phyloP scores from a whole-genome alignment of 148 eudicot genomes.

The Amaranthus palmeri region DNA sequence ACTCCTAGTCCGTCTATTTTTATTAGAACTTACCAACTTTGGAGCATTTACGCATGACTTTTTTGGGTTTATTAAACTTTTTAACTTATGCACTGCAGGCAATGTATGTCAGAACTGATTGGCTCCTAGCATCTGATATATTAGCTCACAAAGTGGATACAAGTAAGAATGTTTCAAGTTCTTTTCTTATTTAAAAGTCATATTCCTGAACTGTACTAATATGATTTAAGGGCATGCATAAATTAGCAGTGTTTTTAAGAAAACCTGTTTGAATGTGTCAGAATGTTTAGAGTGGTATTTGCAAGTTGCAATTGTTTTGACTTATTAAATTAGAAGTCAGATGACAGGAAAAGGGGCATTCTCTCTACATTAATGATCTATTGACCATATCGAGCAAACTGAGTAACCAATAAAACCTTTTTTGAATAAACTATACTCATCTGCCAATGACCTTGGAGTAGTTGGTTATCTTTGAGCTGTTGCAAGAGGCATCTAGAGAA shows the following conservation, averaged over 20 bases:
- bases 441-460: not conserved
- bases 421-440: not conserved
- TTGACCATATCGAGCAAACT: conserved; percentile 11
- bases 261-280: conserved; percentile 8
- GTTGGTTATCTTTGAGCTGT: conserved; percentile 9
- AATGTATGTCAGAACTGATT: not conserved
- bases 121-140: not conserved
- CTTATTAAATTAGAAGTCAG: conserved; percentile 9
- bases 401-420: conserved; percentile 5
- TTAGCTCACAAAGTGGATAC: conserved; percentile 2
- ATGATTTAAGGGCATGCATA: conserved; percentile 11
- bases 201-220: not conserved
- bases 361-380: not conserved
- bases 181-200: not conserved
- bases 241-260: conserved; percentile 1
- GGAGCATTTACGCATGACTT: not conserved
- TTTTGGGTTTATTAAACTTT: not conserved
- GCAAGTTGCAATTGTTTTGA: conserved; percentile 16
- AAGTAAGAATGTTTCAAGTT: conserved; percentile 7
- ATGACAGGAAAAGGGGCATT: not conserved
- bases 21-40: conserved; percentile 1
- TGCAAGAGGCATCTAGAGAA: conserved; percentile 2
- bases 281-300: conserved; percentile 3
- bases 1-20: not conserved
- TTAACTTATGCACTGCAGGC: conserved; percentile 6